A percentile compares a stretch with the other conserved stretches of the same genome.
These are phyloP conservation scores for Aspergillus kassunensis DNA, from an alignment of 495 filamentous ascomycete genomes.

Conservation along the genomic window DNA sequence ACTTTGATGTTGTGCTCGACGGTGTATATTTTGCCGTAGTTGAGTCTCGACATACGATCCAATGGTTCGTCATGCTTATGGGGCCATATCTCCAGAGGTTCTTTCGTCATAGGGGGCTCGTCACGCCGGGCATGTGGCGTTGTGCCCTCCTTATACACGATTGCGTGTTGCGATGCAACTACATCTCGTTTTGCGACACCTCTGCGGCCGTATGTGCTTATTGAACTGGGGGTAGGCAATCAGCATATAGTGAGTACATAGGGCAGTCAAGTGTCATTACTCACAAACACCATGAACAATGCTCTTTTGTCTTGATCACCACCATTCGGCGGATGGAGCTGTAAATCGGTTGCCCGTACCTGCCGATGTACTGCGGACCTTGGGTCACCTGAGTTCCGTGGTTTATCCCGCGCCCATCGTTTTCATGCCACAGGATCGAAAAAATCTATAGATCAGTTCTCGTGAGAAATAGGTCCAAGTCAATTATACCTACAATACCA, in stretches of 20 bases:
- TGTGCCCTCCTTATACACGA: conserved; percentile 29
- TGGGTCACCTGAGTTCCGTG: conserved; percentile 13
- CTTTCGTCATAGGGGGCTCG: conserved; percentile 31
- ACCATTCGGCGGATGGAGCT: conserved; percentile 34
- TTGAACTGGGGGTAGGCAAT: conserved; percentile 17
- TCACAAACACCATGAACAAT: conserved; percentile 33
- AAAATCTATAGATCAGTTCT: conserved; percentile 23
- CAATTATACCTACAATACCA: too few species aligned
- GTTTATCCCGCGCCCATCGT: conserved; percentile 12
- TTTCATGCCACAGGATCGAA: conserved; percentile 31
- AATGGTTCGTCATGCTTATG: conserved; percentile 22
- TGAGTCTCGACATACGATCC: conserved; percentile 39
- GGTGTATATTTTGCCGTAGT: conserved; percentile 46
- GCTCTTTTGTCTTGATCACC: conserved; percentile 20
- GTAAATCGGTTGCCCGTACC: conserved; percentile 23
- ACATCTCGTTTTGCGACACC: conserved; percentile 31
- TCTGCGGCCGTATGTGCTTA: conserved; percentile 34
- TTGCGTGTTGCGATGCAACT: conserved; percentile 32
- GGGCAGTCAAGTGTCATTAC: not conserved
- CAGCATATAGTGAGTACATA: not conserved
- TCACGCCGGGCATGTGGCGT: not conserved
- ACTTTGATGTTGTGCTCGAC: conserved; percentile 48
- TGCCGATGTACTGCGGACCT: conserved; percentile 10
- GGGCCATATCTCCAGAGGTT: conserved; percentile 28
- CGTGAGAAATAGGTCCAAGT: too few species aligned